Evolutionary conservation across 2,329 filamentous ascomycete genomes (phyloP).

Genomic region (Oidium heveae): DNA sequence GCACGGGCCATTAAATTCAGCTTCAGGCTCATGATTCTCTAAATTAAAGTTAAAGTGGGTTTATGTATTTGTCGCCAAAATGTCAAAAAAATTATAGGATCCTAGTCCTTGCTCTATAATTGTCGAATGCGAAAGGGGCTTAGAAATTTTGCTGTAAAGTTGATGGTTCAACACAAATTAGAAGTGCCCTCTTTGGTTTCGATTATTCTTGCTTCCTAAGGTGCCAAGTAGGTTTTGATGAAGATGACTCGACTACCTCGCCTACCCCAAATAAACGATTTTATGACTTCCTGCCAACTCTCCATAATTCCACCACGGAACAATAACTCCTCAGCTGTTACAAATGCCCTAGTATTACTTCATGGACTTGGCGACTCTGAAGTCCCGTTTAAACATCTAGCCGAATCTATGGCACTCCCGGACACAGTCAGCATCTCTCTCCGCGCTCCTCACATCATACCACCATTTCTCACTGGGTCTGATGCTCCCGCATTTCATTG

Average conservation of each 20-base stretch:
- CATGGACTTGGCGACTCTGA: constrained; percentile 44
- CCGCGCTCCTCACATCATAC: constrained; percentile 32
- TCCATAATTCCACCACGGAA: constrained; percentile 10
- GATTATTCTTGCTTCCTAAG: too few relatives aligned
- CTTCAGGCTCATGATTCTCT: too few relatives aligned
- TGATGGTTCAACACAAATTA: too few relatives aligned
- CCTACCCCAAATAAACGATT: constrained; percentile 19
- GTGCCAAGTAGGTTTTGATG: neutral
- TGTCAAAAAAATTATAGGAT: too few relatives aligned
- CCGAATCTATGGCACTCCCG: constrained; percentile 30
- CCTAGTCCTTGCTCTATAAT: too few relatives aligned
- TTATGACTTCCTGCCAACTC: constrained; percentile 19
- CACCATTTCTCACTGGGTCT: constrained; percentile 20
- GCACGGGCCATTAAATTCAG: too few relatives aligned
- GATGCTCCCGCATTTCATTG: constrained; percentile 23
- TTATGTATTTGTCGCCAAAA: too few relatives aligned
- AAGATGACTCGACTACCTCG: constrained; percentile 1
- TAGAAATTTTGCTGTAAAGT: too few relatives aligned
- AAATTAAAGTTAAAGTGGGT: too few relatives aligned
- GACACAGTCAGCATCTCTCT: constrained; percentile 38
- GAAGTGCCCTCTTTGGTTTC: too few relatives aligned
- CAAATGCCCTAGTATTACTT: constrained; percentile 40
- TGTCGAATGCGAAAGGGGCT: too few relatives aligned
- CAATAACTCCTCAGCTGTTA: constrained; percentile 15
- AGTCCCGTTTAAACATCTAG: constrained; percentile 30